Percentiles rank a stretch among this genome's conserved stretches.
Conservation (phyloP, 176 grass and related monocot genomes). For the Paspalum vaginatum region DNA sequence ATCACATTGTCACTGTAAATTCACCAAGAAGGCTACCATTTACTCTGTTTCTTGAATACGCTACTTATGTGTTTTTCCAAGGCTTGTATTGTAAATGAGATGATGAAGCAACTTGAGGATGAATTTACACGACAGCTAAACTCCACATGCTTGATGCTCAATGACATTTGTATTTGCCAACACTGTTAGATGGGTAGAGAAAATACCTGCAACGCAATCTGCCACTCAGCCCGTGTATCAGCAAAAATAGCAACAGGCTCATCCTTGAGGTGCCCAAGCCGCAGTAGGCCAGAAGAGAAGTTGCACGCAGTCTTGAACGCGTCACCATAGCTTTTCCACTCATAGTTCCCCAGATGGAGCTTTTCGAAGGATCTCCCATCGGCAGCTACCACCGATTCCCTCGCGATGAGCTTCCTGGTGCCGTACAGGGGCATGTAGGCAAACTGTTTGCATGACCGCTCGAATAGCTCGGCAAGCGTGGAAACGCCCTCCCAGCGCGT, state of each 20-base stretch:
- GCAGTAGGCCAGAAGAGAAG: slow-evolving; percentile 77
- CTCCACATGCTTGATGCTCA: not conserved
- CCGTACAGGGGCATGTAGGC: slow-evolving; percentile 72
- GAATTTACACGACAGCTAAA: not conserved
- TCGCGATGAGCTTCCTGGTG: slow-evolving; percentile 73
- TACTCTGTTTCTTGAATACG: not conserved
- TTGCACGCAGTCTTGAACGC: slow-evolving; percentile 76
- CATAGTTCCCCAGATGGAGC: slow-evolving; percentile 84
- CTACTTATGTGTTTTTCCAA: not conserved
- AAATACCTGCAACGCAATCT: slow-evolving; percentile 88
- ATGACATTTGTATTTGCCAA: not conserved
- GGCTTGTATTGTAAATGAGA: not conserved
- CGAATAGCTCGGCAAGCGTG: slow-evolving; percentile 81
- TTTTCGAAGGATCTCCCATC: slow-evolving; percentile 91
- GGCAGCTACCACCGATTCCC: slow-evolving; percentile 53
- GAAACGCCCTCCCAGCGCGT: slow-evolving; percentile 80
- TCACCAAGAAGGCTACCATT: not conserved
- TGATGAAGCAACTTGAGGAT: not conserved
- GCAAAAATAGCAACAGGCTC: slow-evolving; percentile 85
- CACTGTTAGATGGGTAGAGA: not conserved
- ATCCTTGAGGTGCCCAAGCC: slow-evolving; percentile 65
- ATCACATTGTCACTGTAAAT: not conserved
- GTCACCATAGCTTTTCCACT: slow-evolving; percentile 77
- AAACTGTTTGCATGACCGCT: slow-evolving; percentile 74
- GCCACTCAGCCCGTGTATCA: slow-evolving; percentile 92